A percentile compares a stretch with the other conserved stretches of the same genome.
Conservation (phyloP, 192 early-diverging fungal genomes). For the Gigaspora rosea region DNA sequence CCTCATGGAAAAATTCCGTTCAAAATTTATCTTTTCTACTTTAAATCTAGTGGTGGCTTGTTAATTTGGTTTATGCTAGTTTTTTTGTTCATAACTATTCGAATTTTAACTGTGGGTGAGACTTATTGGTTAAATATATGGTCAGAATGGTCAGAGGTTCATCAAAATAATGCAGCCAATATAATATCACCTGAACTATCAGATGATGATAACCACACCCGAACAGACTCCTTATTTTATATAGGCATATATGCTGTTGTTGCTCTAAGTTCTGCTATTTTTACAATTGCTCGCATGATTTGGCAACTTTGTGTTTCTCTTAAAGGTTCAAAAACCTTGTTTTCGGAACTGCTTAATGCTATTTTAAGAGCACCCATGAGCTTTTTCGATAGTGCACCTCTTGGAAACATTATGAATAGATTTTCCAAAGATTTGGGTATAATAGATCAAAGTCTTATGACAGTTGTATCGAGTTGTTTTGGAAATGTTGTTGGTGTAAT, state of each 20-base stretch:
- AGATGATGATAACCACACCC: too few species aligned
- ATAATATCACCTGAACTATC: too few species aligned
- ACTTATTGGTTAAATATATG: conserved; percentile 70
- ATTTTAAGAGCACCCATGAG: conserved; percentile 73
- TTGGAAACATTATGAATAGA: conserved; percentile 86
- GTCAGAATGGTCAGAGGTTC: conserved; percentile 27
- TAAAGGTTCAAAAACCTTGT: conserved; percentile 59
- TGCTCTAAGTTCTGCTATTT: conserved; percentile 38
- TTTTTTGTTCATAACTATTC: conserved; percentile 43
- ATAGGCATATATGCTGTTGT: conserved; percentile 62
- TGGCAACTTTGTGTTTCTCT: conserved; percentile 54
- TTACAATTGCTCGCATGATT: conserved; percentile 45
- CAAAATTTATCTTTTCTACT: conserved; percentile 76
- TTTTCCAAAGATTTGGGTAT: conserved; percentile 87
- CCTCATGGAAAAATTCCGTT: conserved; percentile 80
- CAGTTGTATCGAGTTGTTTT: conserved; percentile 52
- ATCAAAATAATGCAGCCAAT: background rate
- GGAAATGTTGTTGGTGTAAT: conserved; percentile 49
- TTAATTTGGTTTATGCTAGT: conserved; percentile 62
- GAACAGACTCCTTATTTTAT: conserved; percentile 42
- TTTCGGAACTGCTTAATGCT: conserved; percentile 55
- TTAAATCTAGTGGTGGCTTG: conserved; percentile 61
- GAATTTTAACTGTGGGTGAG: conserved; percentile 56
- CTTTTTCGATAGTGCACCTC: conserved; percentile 89
- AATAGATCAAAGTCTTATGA: conserved; percentile 65